Evolutionary conservation across 129 eudicot genomes (phyloP).

Genomic region (Helichrysum umbraculigerum): DNA sequence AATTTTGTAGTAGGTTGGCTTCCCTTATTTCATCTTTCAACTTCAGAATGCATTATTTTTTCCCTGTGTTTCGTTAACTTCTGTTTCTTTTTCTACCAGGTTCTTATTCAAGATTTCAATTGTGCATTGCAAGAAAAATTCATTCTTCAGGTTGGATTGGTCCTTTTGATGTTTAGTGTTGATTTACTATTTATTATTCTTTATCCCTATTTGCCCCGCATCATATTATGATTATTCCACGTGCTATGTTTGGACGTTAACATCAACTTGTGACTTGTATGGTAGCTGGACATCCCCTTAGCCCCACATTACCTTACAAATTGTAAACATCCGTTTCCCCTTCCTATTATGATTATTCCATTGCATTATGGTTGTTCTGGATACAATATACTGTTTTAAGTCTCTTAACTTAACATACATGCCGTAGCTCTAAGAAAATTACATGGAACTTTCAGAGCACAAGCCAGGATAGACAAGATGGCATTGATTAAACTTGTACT

Average conservation of each 20-base stretch:
- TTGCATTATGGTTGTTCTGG: background rate
- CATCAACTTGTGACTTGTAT: background rate
- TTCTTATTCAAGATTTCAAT: constrained; percentile 85
- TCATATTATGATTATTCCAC: background rate
- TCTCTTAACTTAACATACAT: background rate
- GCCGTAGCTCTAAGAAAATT: too few species aligned
- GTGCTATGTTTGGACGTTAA: background rate
- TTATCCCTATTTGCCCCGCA: background rate
- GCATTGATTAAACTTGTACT: too few species aligned
- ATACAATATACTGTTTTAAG: background rate
- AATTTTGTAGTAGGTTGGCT: constrained; percentile 4
- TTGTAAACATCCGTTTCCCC: background rate
- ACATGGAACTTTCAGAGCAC: too few species aligned
- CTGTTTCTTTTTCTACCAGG: constrained; percentile 40
- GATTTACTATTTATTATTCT: background rate
- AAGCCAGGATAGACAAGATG: too few species aligned
- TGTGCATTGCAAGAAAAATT: constrained; percentile 95
- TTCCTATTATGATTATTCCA: constrained; percentile 24
- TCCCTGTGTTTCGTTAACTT: constrained; percentile 3
- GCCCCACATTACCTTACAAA: background rate
- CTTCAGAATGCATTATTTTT: constrained; percentile 8
- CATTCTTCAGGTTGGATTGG: constrained; percentile 69
- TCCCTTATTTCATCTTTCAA: constrained; percentile 5
- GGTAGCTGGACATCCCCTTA: background rate
- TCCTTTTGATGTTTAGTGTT: constrained; percentile 18